Evolutionary conservation across 495 filamentous ascomycete genomes (phyloP).

Genomic region (Penicillium simplicissimum): DNA sequence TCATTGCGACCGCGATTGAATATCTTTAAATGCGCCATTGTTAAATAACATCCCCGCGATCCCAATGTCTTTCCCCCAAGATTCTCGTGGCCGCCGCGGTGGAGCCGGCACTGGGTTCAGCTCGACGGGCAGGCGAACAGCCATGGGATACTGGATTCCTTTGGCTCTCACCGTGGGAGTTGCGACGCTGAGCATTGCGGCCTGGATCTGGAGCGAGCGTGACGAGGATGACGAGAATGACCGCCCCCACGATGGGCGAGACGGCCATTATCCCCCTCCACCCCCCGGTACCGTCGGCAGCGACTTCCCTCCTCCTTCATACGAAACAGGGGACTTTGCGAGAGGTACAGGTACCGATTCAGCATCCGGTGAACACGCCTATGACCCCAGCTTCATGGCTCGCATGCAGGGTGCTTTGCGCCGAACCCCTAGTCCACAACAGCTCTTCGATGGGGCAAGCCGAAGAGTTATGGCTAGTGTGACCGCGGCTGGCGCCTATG

Average conservation of each 20-base stretch:
- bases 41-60: conserved; percentile 30
- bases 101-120: conserved; percentile 57
- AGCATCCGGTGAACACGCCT: conserved; percentile 36
- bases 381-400: conserved; percentile 66
- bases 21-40: conserved; percentile 30
- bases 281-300: conserved; percentile 28
- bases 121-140: conserved; percentile 61
- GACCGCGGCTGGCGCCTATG: conserved; percentile 77
- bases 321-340: conserved; percentile 34
- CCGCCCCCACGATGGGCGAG: conserved; percentile 39
- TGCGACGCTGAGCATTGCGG: conserved; percentile 78
- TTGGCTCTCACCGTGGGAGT: conserved; percentile 80
- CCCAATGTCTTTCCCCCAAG: conserved; percentile 75
- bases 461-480: conserved; percentile 75
- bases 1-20: conserved; percentile 33
- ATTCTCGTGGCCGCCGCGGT: conserved; percentile 55
- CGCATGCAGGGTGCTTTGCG: conserved; percentile 82
- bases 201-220: conserved; percentile 92
- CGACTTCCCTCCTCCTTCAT: conserved; percentile 32
- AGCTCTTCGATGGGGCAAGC: conserved; percentile 77
- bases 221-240: conserved; percentile 68
- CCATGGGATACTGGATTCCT: conserved; percentile 83
- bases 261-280: conserved; percentile 34
- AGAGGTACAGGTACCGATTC: conserved; percentile 32
- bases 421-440: conserved; percentile 85